Evolutionary conservation across 805 yeast genomes (phyloP).

Genomic region (Lipomyces lipofer): DNA sequence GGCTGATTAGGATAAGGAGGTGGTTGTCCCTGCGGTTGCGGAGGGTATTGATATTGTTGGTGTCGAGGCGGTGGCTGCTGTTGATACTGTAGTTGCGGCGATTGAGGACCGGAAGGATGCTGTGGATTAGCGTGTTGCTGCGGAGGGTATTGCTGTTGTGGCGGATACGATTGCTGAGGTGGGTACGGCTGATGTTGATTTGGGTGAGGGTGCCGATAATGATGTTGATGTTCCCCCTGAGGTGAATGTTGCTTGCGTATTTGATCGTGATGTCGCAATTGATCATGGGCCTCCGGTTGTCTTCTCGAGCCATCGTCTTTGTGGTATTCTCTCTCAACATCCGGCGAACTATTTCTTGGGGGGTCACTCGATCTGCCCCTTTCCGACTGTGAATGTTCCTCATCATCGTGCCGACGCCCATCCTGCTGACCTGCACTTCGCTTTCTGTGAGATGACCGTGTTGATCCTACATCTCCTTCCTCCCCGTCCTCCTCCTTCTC

Average conservation of each 20-base stretch:
- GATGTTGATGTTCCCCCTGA: neutral
- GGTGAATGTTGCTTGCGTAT: too few relatives aligned
- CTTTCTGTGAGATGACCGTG: too few relatives aligned
- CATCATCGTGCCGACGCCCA: too few relatives aligned
- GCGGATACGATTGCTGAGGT: slow-evolving; percentile 2
- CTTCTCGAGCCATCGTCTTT: neutral
- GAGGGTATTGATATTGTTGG: slow-evolving; percentile 1
- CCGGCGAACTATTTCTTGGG: neutral
- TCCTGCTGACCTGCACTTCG: too few relatives aligned
- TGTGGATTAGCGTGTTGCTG: slow-evolving; percentile 1
- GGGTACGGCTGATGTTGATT: too few relatives aligned
- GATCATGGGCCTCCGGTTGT: neutral
- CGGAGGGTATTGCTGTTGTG: neutral
- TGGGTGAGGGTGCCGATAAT: too few relatives aligned
- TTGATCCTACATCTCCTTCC: neutral
- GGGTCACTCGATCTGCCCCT: too few relatives aligned
- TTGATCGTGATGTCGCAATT: too few relatives aligned
- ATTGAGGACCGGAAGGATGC: neutral
- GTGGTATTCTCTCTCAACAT: neutral
- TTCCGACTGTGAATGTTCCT: too few relatives aligned
- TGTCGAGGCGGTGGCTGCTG: neutral
- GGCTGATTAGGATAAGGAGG: slow-evolving; percentile 2
- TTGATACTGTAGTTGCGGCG: neutral
- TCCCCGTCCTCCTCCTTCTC: neutral
- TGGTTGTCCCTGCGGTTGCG: neutral